phyloP scores from a whole-genome alignment of 225 moss, liverwort and hornwort genomes.

The Polytrichum commune region DNA sequence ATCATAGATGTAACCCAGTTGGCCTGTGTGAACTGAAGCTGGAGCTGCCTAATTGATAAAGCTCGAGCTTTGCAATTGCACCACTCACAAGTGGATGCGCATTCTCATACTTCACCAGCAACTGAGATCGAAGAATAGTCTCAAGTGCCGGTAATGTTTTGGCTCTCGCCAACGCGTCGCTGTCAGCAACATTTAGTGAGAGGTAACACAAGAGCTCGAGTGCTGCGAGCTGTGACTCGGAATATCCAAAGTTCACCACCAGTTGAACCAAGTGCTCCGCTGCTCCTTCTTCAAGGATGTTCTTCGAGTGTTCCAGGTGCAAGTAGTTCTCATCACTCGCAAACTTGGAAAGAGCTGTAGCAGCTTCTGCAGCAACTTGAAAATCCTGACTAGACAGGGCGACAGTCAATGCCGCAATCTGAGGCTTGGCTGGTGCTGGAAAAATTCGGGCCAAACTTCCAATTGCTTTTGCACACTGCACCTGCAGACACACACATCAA shows the following conservation, averaged over 20 bases:
- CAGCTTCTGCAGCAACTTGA: background rate
- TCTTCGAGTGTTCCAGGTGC: conserved; percentile 13
- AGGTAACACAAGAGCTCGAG: conserved; percentile 6
- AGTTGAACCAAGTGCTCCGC: conserved; percentile 7
- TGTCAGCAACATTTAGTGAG: background rate
- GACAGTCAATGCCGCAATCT: background rate
- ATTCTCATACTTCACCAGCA: conserved; percentile 6
- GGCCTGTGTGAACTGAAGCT: background rate
- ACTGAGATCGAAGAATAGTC: conserved; percentile 5
- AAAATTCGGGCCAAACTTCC: conserved; percentile 9
- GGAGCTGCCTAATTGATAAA: conserved; percentile 11
- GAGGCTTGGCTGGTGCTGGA: conserved; percentile 11
- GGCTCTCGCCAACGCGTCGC: background rate
- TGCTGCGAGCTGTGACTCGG: background rate
- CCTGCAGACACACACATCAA: conserved; percentile 1
- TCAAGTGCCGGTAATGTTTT: background rate
- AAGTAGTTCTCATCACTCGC: conserved; percentile 3
- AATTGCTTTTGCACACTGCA: conserved; percentile 1
- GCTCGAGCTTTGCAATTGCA: conserved; percentile 8
- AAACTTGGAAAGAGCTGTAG: conserved; percentile 6
- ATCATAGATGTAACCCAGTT: background rate
- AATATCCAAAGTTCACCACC: conserved; percentile 10
- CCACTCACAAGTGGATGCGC: background rate
- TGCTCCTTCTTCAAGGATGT: conserved; percentile 1
- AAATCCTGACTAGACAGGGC: background rate